Percentiles rank a stretch among this genome's conserved stretches.
These are phyloP conservation scores for Penicillium paneum DNA, from an alignment of 2,329 filamentous ascomycete genomes.

Conservation along the genomic window DNA sequence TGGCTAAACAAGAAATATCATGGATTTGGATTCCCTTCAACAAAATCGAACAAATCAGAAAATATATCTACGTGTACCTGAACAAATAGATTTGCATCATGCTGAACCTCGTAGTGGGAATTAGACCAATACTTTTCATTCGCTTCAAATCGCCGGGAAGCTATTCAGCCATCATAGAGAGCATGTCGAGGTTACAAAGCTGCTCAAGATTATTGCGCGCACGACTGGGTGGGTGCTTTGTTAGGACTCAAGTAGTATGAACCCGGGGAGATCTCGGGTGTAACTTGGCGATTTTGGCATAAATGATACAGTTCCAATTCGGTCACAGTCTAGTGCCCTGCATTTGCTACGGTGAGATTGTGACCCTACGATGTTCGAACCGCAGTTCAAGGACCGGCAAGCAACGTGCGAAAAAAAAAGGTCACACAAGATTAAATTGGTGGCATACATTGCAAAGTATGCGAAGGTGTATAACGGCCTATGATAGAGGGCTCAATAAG, in stretches of 20 bases:
- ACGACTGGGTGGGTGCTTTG: slow-evolving; percentile 52
- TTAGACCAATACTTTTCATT: slow-evolving; percentile 56
- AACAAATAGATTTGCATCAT: too few relatives aligned
- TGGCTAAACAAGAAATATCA: not conserved
- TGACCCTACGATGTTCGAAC: not conserved
- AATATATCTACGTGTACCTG: not conserved
- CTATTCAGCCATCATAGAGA: slow-evolving; percentile 51
- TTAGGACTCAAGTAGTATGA: slow-evolving; percentile 50
- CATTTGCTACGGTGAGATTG: not conserved
- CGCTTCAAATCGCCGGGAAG: slow-evolving; percentile 54
- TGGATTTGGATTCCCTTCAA: not conserved
- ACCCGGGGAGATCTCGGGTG: slow-evolving; percentile 22
- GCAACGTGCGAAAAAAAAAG: not conserved
- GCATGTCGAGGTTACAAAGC: slow-evolving; percentile 34
- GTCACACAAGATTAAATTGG: not conserved
- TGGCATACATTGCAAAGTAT: not conserved
- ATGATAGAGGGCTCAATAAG: too few relatives aligned
- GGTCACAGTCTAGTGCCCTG: not conserved
- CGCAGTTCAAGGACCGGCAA: not conserved
- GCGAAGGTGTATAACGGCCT: too few relatives aligned
- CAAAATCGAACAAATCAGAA: not conserved
- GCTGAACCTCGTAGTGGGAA: slow-evolving; percentile 56
- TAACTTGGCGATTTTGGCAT: slow-evolving; percentile 10
- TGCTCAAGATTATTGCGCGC: slow-evolving; percentile 50
- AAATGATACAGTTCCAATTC: not conserved